A percentile compares a stretch with the other conserved stretches of the same genome.
These are phyloP conservation scores for Alternaria sp. DNA, from an alignment of 2,329 filamentous ascomycete genomes.

Conservation along the genomic window DNA sequence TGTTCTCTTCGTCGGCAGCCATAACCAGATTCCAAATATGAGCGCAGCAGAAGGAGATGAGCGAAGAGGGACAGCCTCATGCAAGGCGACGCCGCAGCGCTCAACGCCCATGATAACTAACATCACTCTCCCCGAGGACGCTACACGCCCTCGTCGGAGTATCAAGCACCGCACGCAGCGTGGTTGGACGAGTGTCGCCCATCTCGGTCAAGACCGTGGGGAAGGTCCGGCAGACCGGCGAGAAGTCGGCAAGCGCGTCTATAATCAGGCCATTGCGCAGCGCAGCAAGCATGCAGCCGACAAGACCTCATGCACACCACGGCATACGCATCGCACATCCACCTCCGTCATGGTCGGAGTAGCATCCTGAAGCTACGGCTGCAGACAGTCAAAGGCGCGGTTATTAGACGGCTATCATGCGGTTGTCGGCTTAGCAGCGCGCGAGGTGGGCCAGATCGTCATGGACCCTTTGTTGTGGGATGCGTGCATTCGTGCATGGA, in stretches of 20 bases:
- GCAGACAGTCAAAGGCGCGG: neutral
- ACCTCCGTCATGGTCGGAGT: slow-evolving; percentile 8
- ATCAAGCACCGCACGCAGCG: slow-evolving; percentile 26
- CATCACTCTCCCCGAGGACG: neutral
- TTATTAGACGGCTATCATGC: slow-evolving; percentile 1
- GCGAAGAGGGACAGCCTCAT: neutral
- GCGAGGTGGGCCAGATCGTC: slow-evolving; percentile 4
- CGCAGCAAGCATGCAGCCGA: slow-evolving; percentile 3
- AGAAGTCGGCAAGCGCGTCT: slow-evolving; percentile 14
- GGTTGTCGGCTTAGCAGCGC: neutral
- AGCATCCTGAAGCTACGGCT: neutral
- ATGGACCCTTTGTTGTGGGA: neutral
- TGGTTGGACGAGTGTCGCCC: slow-evolving; percentile 8
- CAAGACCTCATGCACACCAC: neutral
- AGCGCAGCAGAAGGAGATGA: neutral
- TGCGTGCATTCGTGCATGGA: neutral
- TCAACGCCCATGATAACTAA: slow-evolving; percentile 4
- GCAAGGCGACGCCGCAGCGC: slow-evolving; percentile 1
- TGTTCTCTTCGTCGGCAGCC: slow-evolving; percentile 13
- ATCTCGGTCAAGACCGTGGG: slow-evolving; percentile 4
- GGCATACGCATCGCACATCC: neutral
- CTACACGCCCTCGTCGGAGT: slow-evolving; percentile 18
- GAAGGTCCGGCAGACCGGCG: slow-evolving; percentile 4
- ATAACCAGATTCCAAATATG: slow-evolving; percentile 1
- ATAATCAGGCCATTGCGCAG: slow-evolving; percentile 6